Evolutionary conservation across 2,329 filamentous ascomycete species (phyloP).

Genomic region (Fusarium sulawesiense): DNA sequence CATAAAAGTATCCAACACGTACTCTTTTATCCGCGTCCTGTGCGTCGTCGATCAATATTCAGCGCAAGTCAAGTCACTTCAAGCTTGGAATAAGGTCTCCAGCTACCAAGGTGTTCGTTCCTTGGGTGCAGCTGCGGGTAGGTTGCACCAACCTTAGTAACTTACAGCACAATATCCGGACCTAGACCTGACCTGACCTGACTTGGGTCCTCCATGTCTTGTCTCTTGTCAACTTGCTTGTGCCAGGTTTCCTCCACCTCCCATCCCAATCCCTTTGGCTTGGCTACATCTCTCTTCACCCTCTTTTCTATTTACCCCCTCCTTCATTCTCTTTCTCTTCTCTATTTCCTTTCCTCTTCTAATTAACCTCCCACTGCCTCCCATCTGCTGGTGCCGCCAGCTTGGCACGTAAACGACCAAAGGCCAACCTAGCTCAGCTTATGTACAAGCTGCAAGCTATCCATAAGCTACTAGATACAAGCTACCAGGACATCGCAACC

Average conservation of each 20-base stretch:
- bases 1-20: conserved; percentile 7
- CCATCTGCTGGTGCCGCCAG: conserved; percentile 21
- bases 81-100: conserved; percentile 31
- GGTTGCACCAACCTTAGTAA: conserved; percentile 23
- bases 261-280: conserved; percentile 25
- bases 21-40: conserved; percentile 18
- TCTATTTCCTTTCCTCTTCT: conserved; percentile 15
- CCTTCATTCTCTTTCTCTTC: conserved; percentile 11
- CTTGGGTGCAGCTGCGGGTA: conserved; percentile 12
- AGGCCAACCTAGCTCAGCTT: conserved; percentile 18
- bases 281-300: conserved; percentile 14
- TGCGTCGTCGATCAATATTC: conserved; percentile 27
- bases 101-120: not conserved
- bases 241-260: conserved; percentile 40
- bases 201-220: conserved; percentile 3
- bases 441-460: conserved; percentile 18
- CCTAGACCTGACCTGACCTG: conserved; percentile 1
- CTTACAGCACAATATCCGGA: not conserved
- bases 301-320: conserved; percentile 35
- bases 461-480: conserved; percentile 6
- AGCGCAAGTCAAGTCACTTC: not conserved
- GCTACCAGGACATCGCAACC: conserved; percentile 19
- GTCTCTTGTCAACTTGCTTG: conserved; percentile 25
- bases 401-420: conserved; percentile 11
- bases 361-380: conserved; percentile 26